These are phyloP conservation scores for Syzygium jambos DNA, from an alignment of 345 rosid species.

Conservation along the genomic window DNA sequence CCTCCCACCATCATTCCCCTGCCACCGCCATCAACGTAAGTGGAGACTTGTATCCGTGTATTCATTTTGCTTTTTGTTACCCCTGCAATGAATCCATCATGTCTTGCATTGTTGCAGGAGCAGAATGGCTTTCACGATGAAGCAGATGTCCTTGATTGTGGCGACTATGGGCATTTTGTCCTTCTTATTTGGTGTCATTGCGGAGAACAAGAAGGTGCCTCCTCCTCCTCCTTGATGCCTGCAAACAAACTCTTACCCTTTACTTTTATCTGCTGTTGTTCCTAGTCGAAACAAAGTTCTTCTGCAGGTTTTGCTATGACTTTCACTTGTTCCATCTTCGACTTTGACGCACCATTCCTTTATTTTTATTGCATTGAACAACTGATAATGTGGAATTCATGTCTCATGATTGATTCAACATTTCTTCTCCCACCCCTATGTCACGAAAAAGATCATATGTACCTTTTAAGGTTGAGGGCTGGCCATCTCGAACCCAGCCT, in stretches of 20 bases:
- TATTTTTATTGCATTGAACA: background rate
- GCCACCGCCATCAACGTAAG: background rate
- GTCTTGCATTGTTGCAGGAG: background rate
- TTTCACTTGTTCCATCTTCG: background rate
- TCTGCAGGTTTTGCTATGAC: background rate
- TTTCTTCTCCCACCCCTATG: background rate
- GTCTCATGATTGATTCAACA: background rate
- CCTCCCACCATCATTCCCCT: background rate
- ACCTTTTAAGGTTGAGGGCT: background rate
- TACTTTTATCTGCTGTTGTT: background rate
- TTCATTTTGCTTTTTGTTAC: background rate
- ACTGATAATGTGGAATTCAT: background rate
- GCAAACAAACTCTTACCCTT: background rate
- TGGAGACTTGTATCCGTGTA: background rate
- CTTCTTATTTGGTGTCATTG: slow-evolving; percentile 57
- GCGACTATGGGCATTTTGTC: slow-evolving; percentile 48
- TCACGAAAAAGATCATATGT: background rate
- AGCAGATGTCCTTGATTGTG: slow-evolving; percentile 50
- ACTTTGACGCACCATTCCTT: background rate
- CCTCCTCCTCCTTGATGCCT: background rate
- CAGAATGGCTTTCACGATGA: slow-evolving; percentile 53
- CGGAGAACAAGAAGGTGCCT: slow-evolving; percentile 81
- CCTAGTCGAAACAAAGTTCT: background rate
- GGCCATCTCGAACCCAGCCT: background rate
- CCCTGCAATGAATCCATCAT: background rate